Base-by-base conservation (phyloP, 441 rosid species). In the Populus hybrid region DNA sequence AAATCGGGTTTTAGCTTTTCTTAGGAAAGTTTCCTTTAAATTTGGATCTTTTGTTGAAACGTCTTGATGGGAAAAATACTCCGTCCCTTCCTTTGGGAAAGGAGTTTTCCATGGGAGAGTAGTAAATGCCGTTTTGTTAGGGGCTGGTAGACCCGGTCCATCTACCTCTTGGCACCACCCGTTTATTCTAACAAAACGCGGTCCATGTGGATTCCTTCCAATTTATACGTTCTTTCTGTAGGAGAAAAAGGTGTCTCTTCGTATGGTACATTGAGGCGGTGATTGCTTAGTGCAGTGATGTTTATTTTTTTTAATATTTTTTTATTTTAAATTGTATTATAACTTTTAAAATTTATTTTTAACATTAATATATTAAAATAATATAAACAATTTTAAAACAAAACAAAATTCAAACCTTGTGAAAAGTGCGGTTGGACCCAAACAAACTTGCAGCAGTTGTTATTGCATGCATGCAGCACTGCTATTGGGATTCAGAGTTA, bases 21-120 rank as follows among this genome's bases (percentile, higher is more conserved):
- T 63, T 64, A 64, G 69, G 82, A 74, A 75, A 76, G 65, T 76
- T 79, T 64, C 88, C 89, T 81, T 72, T 46, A 86, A 88, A 67
- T 21, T 46, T 76, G 90, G 93, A 90, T 90, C 90, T 83, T 80
- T 75, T 7, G 82, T 81, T 83, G 87, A 85, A 81, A 82, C 73
- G 82, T 82, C 76, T 63, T 21, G 66, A 23, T 63, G 66, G 66
- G 76, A 61, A 36, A 46, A 23, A 67, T 83, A 84, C 84, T 7
- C 28, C 57, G 23, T 30, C 68, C 71, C 69, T 78, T 65, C 81
- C 87, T 68, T 38, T 67, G 77, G 73, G 83, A 73, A 72, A 36
- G 77, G 84, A 75, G 82, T 80, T 82, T 79, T 81, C 50, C 63
- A 70, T 59, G 82, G 78, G 63, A 53, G 61, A 63, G 78, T 38